Evolutionary conservation across 192 early-diverging fungal genomes (phyloP).

Genomic region (Haplosporangium gracile): DNA sequence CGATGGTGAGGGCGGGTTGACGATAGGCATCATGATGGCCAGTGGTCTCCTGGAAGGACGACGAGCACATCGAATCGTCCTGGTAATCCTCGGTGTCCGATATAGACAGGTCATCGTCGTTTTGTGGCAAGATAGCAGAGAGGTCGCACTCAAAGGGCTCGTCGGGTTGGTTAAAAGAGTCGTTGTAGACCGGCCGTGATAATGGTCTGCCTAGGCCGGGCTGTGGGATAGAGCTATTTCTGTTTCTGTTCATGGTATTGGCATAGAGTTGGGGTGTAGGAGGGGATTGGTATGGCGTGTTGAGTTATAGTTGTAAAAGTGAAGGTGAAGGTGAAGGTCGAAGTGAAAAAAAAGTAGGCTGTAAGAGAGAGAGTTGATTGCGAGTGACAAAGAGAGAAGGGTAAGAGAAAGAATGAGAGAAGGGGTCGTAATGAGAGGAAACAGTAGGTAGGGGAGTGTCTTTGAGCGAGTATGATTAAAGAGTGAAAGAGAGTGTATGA

Average conservation of each 20-base stretch:
- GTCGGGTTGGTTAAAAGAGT: slow-evolving; percentile 51
- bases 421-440: too few relatives aligned
- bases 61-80: slow-evolving; percentile 1
- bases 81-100: slow-evolving; percentile 29
- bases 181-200: slow-evolving; percentile 27
- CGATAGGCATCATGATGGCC: background rate
- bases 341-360: background rate
- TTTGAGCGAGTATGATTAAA: background rate
- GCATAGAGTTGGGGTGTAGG: background rate
- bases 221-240: slow-evolving; percentile 6
- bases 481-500: background rate
- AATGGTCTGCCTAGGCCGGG: background rate
- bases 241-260: background rate
- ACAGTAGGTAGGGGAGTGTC: too few relatives aligned
- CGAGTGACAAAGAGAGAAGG: too few relatives aligned
- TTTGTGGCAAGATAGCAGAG: slow-evolving; percentile 33
- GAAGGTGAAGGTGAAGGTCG: background rate
- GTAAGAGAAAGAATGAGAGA: too few relatives aligned
- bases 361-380: too few relatives aligned
- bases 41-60: background rate
- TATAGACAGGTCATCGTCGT: slow-evolving; percentile 14
- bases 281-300: background rate
- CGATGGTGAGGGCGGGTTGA: background rate
- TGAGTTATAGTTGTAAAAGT: background rate
- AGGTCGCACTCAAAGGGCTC: slow-evolving; percentile 52